phyloP scores from a whole-genome alignment of 192 early-diverging fungal genomes.

The Bifiguratus adelaidae region DNA sequence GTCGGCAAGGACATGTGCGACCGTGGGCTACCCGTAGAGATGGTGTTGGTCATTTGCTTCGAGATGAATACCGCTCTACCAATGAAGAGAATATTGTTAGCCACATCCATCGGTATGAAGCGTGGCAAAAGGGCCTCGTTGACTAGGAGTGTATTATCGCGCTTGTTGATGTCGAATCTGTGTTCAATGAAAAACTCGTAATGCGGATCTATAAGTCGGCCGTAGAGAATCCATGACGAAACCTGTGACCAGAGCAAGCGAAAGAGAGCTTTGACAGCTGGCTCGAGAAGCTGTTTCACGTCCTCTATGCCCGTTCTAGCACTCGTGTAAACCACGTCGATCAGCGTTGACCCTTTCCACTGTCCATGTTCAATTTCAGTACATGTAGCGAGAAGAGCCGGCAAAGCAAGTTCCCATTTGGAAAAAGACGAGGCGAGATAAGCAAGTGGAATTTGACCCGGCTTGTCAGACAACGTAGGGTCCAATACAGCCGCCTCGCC shows the following conservation, averaged over 20 bases:
- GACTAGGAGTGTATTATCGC: background rate
- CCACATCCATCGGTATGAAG: slow-evolving; percentile 37
- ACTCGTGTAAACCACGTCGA: slow-evolving; percentile 38
- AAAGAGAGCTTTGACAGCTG: slow-evolving; percentile 31
- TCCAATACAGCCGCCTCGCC: slow-evolving; percentile 36
- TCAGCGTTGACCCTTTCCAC: slow-evolving; percentile 31
- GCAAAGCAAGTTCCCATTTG: slow-evolving; percentile 40
- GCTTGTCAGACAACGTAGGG: slow-evolving; percentile 34
- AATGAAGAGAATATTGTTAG: slow-evolving; percentile 53
- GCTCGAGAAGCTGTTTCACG: slow-evolving; percentile 30
- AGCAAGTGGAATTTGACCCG: slow-evolving; percentile 28
- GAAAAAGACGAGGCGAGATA: slow-evolving; percentile 24
- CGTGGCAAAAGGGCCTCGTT: slow-evolving; percentile 25
- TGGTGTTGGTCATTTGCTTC: slow-evolving; percentile 17
- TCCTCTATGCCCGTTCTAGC: slow-evolving; percentile 38
- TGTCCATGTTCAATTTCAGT: slow-evolving; percentile 13
- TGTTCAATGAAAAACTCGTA: slow-evolving; percentile 56
- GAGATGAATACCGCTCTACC: slow-evolving; percentile 55
- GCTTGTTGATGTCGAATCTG: background rate
- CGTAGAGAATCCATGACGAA: slow-evolving; percentile 58
- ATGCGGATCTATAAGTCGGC: slow-evolving; percentile 42
- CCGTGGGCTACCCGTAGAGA: slow-evolving; percentile 11
- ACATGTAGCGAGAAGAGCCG: slow-evolving; percentile 27
- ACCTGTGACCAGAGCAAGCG: slow-evolving; percentile 47
- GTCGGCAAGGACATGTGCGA: background rate